Base-by-base conservation (phyloP, 495 filamentous ascomycete genomes). In the Evansstolkia leycettana region DNA sequence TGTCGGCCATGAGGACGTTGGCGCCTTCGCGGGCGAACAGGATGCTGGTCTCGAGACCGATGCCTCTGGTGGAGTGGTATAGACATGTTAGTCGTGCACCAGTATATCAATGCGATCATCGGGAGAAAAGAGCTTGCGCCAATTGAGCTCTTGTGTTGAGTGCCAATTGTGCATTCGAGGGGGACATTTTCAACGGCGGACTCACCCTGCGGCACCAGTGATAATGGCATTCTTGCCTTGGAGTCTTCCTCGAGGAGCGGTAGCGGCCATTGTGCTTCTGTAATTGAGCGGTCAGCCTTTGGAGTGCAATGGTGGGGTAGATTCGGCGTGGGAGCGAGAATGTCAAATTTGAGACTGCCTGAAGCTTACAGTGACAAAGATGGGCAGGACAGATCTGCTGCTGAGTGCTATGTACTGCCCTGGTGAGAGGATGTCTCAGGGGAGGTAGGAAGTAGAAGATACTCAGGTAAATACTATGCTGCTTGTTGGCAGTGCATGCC, bases 21-120 rank as follows among this genome's bases (percentile, higher is more conserved):
- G 84, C 90, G 39, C 87, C 90, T 64, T 98, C 88, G 41, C 81
- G 79, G 31, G 77, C 79, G 47, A 98, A 90, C 35, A 96, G 82
- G 47, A 96, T 86, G 31, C 73, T 73, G 7, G 90, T 96, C 60
- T 98, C 88, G 27, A 98, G 82, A 39, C 90, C 90, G 43, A 98
- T 98, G 39, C 90, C 90, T 39, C 88, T 94, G 41, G 11, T 13
- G n/a, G n/a, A n/a, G 24, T 23, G 5, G 20, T 23, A 23, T 23
- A 5, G 20, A n/a, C n/a, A n/a, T n/a, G n/a, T n/a, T n/a, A n/a
- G n/a, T n/a, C n/a, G n/a, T n/a, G n/a, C n/a, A n/a, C n/a, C n/a
- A n/a, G n/a, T n/a, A n/a, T n/a, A n/a, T n/a, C n/a, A n/a, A n/a
- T n/a, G n/a, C n/a, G n/a, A n/a, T n/a, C n/a, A n/a, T n/a, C n/a